Evolutionary conservation across 2,329 filamentous ascomycete genomes (phyloP).

Genomic region (Microdochium nivale): DNA sequence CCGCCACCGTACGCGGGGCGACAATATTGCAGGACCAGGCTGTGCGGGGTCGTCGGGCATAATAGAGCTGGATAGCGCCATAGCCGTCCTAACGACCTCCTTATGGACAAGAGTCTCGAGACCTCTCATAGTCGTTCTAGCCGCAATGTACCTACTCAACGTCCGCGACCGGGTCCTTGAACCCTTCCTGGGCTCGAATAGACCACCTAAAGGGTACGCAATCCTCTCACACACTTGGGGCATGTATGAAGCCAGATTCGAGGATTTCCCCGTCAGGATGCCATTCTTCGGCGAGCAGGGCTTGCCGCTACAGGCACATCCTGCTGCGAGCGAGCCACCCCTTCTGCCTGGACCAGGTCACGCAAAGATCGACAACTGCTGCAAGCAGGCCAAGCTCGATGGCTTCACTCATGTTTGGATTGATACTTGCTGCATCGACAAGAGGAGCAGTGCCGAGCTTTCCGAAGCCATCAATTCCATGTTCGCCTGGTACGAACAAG

Average conservation of each 20-base stretch:
- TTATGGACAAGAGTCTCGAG: neutral
- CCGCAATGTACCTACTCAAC: neutral
- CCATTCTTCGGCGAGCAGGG: neutral
- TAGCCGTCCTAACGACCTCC: no score
- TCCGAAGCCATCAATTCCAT: no score
- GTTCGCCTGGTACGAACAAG: neutral
- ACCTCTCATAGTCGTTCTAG: neutral
- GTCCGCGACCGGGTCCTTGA: neutral
- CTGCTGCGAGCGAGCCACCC: neutral
- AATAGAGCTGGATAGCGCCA: no score
- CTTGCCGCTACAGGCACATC: neutral
- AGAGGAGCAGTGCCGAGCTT: neutral
- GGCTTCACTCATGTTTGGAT: conserved; percentile 12
- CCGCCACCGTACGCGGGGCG: no score
- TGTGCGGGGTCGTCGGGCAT: no score
- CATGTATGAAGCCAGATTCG: neutral
- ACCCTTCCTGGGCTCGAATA: neutral
- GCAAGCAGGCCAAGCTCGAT: neutral
- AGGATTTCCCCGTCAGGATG: neutral
- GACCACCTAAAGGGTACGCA: neutral
- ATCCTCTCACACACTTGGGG: conserved; percentile 2
- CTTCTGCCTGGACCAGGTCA: neutral
- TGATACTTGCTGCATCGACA: conserved; percentile 4
- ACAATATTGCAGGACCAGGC: no score
- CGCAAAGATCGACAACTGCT: neutral